These are phyloP conservation scores for Coemansia sp. DNA, from an alignment of 371 early-diverging fungal genomes.

Conservation along the genomic window DNA sequence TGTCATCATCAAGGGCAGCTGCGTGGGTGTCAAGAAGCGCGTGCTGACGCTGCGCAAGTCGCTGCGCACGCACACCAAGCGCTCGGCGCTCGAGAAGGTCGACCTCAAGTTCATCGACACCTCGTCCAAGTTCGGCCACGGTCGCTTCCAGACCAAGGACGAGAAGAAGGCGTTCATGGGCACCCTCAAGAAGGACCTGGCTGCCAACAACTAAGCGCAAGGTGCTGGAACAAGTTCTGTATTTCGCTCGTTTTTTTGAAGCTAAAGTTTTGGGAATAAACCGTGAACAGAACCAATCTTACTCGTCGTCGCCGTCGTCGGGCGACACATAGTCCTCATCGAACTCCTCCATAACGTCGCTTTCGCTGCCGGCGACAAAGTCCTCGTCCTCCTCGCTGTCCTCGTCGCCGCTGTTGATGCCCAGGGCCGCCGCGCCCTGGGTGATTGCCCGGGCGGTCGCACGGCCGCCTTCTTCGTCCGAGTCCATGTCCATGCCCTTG, in stretches of 20 bases:
- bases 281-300: not conserved
- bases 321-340: conserved; percentile 68
- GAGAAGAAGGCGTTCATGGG: conserved; percentile 98
- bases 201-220: conserved; percentile 22
- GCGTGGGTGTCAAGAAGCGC: conserved; percentile 98
- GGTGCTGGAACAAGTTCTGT: not conserved
- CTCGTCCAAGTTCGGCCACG: conserved; percentile 99
- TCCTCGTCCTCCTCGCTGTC: conserved; percentile 52
- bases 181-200: conserved; percentile 83
- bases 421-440: conserved; percentile 45
- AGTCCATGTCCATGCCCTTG: conserved; percentile 60
- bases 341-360: conserved; percentile 89
- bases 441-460: conserved; percentile 53
- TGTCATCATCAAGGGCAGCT: conserved; percentile 98
- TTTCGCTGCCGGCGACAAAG: conserved; percentile 76
- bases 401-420: conserved; percentile 62
- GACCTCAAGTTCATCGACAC: conserved; percentile 99
- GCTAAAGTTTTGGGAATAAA: not conserved
- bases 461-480: conserved; percentile 60
- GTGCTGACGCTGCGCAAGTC: conserved; percentile 99
- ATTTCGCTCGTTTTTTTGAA: not conserved
- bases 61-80: conserved; percentile 89
- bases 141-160: conserved; percentile 99
- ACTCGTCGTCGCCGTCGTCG: conserved; percentile 17
- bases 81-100: conserved; percentile 95